Conservation (phyloP, 2,329 filamentous ascomycete species). For the Immersiporthe knoxdaviesiana region DNA sequence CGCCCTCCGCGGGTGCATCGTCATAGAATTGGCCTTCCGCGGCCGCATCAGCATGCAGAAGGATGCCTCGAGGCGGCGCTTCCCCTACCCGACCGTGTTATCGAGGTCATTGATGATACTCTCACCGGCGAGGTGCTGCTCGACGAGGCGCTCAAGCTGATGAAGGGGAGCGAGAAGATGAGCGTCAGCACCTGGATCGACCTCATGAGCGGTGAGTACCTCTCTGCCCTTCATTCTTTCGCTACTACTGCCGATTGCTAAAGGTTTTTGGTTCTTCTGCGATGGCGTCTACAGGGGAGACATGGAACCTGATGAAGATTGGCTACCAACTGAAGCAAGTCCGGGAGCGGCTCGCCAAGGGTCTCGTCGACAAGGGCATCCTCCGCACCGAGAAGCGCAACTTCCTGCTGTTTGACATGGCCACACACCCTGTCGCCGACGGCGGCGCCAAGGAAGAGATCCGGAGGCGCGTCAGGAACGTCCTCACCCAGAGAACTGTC, state of each 20-base stretch:
- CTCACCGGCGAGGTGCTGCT: constrained; percentile 95
- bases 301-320: constrained; percentile 99
- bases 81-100: constrained; percentile 91
- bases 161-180: constrained; percentile 99
- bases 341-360: constrained; percentile 94
- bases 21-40: constrained; percentile 94
- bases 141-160: constrained; percentile 99
- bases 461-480: constrained; percentile 84
- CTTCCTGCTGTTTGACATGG: constrained; percentile 99
- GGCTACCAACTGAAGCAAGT: constrained; percentile 99
- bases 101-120: constrained; percentile 96
- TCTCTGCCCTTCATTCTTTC: no score
- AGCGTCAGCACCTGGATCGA: constrained; percentile 99
- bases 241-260: constrained; percentile 5
- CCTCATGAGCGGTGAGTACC: constrained; percentile 89
- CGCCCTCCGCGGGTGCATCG: constrained; percentile 94
- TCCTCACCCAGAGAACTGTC: constrained; percentile 91
- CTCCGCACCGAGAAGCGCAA: constrained; percentile 98
- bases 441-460: constrained; percentile 98
- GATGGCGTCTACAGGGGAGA: constrained; percentile 74
- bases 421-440: constrained; percentile 95
- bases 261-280: constrained; percentile 8
- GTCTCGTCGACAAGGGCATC: constrained; percentile 97
- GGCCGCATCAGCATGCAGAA: constrained; percentile 99
- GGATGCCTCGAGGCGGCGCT: constrained; percentile 87